Evolutionary conservation across 2,329 filamentous ascomycete genomes (phyloP), one percentile per base, ranked within the genome.

Genomic region (Fusarium sp.): DNA sequence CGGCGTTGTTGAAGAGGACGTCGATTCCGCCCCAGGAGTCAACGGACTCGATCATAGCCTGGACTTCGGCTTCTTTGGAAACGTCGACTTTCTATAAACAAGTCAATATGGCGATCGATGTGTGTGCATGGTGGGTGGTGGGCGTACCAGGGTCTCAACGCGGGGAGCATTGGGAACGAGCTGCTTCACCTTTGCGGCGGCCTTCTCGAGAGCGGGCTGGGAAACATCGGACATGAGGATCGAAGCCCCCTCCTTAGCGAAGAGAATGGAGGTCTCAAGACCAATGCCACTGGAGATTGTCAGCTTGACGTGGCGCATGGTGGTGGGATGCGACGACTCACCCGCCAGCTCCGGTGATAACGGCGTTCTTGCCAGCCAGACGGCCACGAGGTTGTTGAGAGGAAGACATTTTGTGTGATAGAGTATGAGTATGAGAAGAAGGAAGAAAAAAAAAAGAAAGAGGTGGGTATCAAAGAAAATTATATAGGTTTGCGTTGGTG

Each of bases 1-100:
- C 95, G 24, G 95, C 95, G 80, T 98, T 98, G 89, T 98, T 98
- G 90, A 97, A 98, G 75, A 97, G 93, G 77, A 97, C 85, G 79
- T 98, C 95, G 5, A 96, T 82, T 44, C 95, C 95, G 76, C 95
- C 95, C 92, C 93, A 97, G 59, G 88, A 78, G 80, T 98, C 95
- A 60, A 95, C 83, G 11, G 87, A 82, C 72, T 92, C 91, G 53
- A 97, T 85, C 78, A 92, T 89, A 58, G 90, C 88, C 76, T 94
- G 83, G 33, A 98, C 90, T 58, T 96, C 88, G 64, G 87, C 81
- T 79, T 98, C 95, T 76, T 94, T 95, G 78, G 93, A 94, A 56
- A 98, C 95, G 77, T 98, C 94, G 81, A 89, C 81, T 76, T 78
- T 79, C 77, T 78, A 49, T 20, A 43, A 42, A 44, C 28, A 3